A percentile compares a stretch with the other conserved stretches of the same genome.
Conservation (phyloP, 2,329 filamentous ascomycete genomes). For the Aspergillus piperis region DNA sequence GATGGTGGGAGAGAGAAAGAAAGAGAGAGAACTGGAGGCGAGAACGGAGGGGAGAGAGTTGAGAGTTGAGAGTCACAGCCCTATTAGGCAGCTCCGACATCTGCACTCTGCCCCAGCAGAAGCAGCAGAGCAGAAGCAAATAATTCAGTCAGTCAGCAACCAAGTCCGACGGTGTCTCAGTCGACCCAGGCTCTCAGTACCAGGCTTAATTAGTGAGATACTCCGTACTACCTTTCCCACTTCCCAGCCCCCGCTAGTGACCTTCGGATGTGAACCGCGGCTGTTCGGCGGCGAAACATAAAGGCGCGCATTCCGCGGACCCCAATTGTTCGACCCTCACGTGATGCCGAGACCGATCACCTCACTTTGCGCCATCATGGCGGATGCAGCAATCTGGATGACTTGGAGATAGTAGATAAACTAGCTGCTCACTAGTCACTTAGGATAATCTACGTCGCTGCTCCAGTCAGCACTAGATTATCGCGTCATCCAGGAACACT, state of each 20-base stretch:
- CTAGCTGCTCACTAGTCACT: background rate
- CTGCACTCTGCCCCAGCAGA: background rate
- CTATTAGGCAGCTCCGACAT: conserved; percentile 4
- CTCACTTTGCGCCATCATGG: conserved; percentile 2
- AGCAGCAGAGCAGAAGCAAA: background rate
- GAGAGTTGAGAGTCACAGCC: background rate
- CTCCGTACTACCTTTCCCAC: background rate
- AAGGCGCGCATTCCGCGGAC: background rate
- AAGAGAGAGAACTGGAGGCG: conserved; percentile 8
- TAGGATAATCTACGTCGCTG: background rate
- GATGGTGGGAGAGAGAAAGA: background rate
- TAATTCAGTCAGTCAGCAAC: too few relatives aligned
- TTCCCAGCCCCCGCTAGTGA: background rate
- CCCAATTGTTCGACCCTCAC: conserved; percentile 1
- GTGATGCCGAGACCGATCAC: background rate
- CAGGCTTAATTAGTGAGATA: too few relatives aligned
- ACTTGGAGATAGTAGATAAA: background rate
- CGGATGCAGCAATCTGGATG: background rate
- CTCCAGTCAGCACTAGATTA: background rate
- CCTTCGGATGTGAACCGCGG: conserved; percentile 27
- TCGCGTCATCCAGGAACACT: background rate
- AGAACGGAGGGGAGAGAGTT: conserved; percentile 1
- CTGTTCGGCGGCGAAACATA: conserved; percentile 10
- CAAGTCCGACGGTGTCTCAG: background rate
- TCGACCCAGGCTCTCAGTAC: background rate